Percentiles rank a stretch among this genome's conserved stretches.
These are phyloP conservation scores for Saccharomycopsis javanensis DNA, from an alignment of 805 yeast species.

Conservation along the genomic window DNA sequence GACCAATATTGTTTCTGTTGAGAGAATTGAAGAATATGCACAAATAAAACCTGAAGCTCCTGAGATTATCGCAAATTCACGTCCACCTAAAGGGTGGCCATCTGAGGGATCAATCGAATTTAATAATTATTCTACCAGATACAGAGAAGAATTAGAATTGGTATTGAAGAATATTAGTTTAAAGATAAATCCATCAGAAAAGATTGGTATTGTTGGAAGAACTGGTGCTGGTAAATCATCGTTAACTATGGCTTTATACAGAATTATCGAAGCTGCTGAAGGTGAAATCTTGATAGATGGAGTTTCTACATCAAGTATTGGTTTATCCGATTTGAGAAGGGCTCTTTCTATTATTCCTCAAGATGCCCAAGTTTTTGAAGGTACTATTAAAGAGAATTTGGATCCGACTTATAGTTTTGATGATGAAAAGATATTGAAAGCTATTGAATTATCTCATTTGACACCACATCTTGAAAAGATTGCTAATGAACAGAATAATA, in stretches of 20 bases:
- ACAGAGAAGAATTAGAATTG: constrained; percentile 71
- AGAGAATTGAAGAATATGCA: constrained; percentile 85
- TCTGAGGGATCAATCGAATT: constrained; percentile 55
- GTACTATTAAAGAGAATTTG: constrained; percentile 72
- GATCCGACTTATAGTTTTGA: constrained; percentile 66
- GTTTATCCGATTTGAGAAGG: constrained; percentile 68
- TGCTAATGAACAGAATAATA: constrained; percentile 39
- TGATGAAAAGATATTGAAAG: constrained; percentile 80
- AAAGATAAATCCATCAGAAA: constrained; percentile 62
- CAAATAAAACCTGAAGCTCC: constrained; percentile 81
- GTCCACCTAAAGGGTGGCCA: constrained; percentile 76
- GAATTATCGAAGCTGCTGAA: constrained; percentile 62
- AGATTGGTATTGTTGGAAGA: constrained; percentile 92
- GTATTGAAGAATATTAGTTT: constrained; percentile 63
- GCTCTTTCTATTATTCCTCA: constrained; percentile 83
- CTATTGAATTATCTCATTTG: constrained; percentile 68
- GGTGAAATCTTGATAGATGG: constrained; percentile 72
- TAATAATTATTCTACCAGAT: constrained; percentile 69
- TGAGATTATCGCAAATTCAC: constrained; percentile 45
- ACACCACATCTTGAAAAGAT: constrained; percentile 49
- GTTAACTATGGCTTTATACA: constrained; percentile 70
- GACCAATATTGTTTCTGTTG: constrained; percentile 93
- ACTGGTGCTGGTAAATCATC: constrained; percentile 96
- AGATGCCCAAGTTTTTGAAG: constrained; percentile 88
- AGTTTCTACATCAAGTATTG: constrained; percentile 54